Base-by-base conservation (phyloP, 1,284 basidiomycete genomes). In the Rhodotorula glutinis region DNA sequence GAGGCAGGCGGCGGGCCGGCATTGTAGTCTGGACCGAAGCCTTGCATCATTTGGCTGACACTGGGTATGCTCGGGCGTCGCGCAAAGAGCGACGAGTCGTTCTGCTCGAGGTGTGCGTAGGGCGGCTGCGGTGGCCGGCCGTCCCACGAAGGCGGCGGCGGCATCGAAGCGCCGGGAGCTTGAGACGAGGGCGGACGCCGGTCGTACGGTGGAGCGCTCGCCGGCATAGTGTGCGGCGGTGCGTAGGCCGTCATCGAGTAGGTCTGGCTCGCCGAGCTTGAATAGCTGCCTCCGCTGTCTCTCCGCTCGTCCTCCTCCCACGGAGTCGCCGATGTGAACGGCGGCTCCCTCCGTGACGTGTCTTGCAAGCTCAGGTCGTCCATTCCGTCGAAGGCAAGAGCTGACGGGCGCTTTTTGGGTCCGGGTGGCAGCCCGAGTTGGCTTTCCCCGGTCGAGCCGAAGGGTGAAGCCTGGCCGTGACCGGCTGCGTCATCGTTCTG, bases 1-100 rank as follows among this genome's bases (percentile, higher is more conserved):
- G 43, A 19, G 17, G 43, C 43, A 5, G 43, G 17, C 14, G 43
- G 16, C 25, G 49, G 25, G 2, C 49, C 10, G 25, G 38, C 51
- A 9, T 43, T 44, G 56, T 64, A 68, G 53, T 44, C 61, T 3
- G 66, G 44, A 10, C 53, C 33, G 33, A 57, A 59, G 3, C 69
- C 69, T 33, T 70, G 65, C 49, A 70, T 66, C 61, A 70, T 63
- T 44, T 70, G 69, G 38, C 58, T 65, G n/a, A 70, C 62, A 51
- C 62, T 53, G 4, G 65, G 65, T 9, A 70, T 70, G 51, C 69
- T 70, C 30, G 69, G 69, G 3, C 69, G 55, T 0, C 69, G 62
- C 9, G 25, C 49, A 40, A 57, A 70, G 21, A 23, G 17, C 13
- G 47, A 19, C 38, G 49, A 30, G 7, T 17, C 47, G 38, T 21